A percentile compares a stretch with the other conserved stretches of the same genome.
These are phyloP conservation scores for Obelidium mucronatum DNA, from an alignment of 192 early-diverging fungal genomes.

Conservation along the genomic window DNA sequence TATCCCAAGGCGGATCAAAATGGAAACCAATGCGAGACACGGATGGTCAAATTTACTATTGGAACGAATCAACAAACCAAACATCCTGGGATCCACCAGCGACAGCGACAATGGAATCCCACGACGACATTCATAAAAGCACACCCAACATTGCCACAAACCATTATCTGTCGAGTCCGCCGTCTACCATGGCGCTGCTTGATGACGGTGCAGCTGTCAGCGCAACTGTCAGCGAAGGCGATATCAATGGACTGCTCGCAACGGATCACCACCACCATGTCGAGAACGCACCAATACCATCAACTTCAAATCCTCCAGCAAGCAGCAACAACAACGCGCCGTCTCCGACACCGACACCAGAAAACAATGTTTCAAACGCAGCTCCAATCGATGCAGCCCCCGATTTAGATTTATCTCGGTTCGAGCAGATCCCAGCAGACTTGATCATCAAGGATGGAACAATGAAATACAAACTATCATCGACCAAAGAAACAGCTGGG, in stretches of 20 bases:
- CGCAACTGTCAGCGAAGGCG: not conserved
- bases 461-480: conserved; percentile 41
- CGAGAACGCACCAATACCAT: not conserved
- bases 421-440: conserved; percentile 51
- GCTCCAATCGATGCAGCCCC: not conserved
- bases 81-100: conserved; percentile 51
- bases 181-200: not conserved
- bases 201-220: not conserved
- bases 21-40: conserved; percentile 35
- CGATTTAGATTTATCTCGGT: conserved; percentile 28
- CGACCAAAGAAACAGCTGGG: not conserved
- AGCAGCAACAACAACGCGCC: no score
- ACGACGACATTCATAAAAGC: not conserved
- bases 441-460: conserved; percentile 56
- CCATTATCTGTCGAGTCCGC: not conserved
- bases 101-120: not conserved
- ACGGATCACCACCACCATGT: no score
- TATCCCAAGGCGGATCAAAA: not conserved
- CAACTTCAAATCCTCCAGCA: not conserved
- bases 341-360: not conserved
- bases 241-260: not conserved
- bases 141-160: conserved; percentile 31
- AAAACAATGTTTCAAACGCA: no score
- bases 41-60: conserved; percentile 54
- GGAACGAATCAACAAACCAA: conserved; percentile 56